Conservation (phyloP, 2,329 filamentous ascomycete species). For the Diplodia seriata region DNA sequence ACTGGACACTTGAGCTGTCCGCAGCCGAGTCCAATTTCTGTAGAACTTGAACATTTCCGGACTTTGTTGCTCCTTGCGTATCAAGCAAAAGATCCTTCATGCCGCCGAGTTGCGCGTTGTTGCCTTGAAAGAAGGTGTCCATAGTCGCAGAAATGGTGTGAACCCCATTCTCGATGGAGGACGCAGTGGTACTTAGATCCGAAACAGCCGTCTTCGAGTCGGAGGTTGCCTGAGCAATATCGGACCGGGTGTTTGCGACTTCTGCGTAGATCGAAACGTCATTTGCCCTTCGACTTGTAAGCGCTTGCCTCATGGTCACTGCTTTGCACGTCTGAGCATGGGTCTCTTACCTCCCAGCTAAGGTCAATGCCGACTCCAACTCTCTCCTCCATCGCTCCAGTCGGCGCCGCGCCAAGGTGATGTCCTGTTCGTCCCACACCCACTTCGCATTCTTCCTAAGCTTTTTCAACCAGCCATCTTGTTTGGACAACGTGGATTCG, state of each 20-base stretch:
- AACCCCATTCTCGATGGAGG: not conserved
- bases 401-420: not conserved
- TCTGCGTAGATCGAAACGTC: conserved; percentile 7
- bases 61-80: not conserved
- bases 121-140: not conserved
- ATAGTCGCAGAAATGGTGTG: not conserved
- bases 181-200: not conserved
- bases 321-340: not conserved
- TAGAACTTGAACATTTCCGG: not conserved
- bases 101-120: not conserved
- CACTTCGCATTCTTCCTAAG: conserved; percentile 14
- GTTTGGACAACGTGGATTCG: not conserved
- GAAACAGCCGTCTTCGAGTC: not conserved
- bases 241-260: not conserved
- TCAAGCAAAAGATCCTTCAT: not conserved
- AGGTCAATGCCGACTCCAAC: not conserved
- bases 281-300: not conserved
- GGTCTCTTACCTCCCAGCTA: conserved; percentile 2
- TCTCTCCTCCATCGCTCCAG: conserved; percentile 6
- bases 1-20: not conserved
- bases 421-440: conserved; percentile 14
- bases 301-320: not conserved
- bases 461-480: conserved; percentile 1
- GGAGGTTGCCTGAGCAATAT: not conserved
- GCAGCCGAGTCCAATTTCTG: not conserved